Base-by-base conservation (phyloP, 345 rosid species). In the Eutrema yunnanense region DNA sequence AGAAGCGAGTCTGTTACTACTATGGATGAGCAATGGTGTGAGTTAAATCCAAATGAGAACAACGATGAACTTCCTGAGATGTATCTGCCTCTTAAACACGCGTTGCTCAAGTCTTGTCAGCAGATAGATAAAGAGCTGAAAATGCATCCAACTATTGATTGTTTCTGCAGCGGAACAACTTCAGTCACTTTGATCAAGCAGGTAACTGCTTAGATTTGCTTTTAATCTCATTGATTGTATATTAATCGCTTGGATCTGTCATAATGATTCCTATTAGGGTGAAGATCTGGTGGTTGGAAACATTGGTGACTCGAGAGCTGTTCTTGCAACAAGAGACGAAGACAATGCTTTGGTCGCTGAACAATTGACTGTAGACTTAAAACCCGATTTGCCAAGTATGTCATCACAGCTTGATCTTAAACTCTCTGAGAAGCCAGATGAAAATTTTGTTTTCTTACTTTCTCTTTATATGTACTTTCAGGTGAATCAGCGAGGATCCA, bases 111-210 rank as follows among this genome's bases (percentile, higher is more conserved):
- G 81, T 84, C 97, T 62, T 94, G 86, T 73, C 89, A 83, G 79
- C 81, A 89, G 77, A 87, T 87, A 79, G 97, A 91, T 79, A 94
- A 86, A 84, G 92, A 91, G 60, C 63, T 94, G 40, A 89, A 88
- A 78, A 78, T 89, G 85, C 91, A 89, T 82, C 95, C 96, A 26
- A 81, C 85, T 29, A 89, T 94, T 26, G 97, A 91, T 83, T 91
- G 98, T 79, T 91, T 91, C 86, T 94, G 98, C 88, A 94, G 98
- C 30, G 98, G 98, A 34, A 71, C 98, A 6, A 94, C 98, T 62
- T 92, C 97, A 13, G 98, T 94, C 55, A 86, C 91, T 69, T 78
- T 91, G 82, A 84, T 94, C 55, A 94, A 91, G 66, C 92, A 85
- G 98, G 98, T 90, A 82, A 26, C 41, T 14, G 12, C 49, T 48